phyloP scores from a whole-genome alignment of 768 basidiomycete species.

The Rhodosporidiobolus sp. region DNA sequence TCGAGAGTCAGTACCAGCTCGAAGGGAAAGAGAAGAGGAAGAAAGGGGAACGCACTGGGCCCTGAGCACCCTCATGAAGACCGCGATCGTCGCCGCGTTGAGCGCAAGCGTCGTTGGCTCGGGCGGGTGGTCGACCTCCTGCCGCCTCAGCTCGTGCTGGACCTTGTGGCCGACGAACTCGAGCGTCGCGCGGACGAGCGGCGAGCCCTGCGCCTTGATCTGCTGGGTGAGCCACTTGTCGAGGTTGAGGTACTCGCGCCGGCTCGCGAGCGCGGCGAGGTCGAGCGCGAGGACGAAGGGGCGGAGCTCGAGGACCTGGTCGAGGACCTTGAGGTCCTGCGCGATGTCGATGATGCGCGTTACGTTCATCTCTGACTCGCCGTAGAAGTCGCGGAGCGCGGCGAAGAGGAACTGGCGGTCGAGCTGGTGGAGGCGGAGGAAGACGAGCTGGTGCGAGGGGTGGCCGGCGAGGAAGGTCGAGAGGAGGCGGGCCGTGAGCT shows the following conservation, averaged over 20 bases:
- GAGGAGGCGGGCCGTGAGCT: constrained; percentile 78
- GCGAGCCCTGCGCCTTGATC: constrained; percentile 72
- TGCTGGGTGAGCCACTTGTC: constrained; percentile 96
- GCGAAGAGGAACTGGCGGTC: constrained; percentile 78
- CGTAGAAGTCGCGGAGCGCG: constrained; percentile 87
- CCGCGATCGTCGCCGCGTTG: constrained; percentile 82
- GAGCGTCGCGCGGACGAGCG: constrained; percentile 82
- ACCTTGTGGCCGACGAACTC: constrained; percentile 89
- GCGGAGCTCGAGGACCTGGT: constrained; percentile 73
- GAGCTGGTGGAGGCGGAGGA: constrained; percentile 93
- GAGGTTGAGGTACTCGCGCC: constrained; percentile 87
- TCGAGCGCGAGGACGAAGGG: constrained; percentile 77
- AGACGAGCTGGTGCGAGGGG: constrained; percentile 92
- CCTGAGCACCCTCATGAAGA: constrained; percentile 84
- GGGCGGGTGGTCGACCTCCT: constrained; percentile 59
- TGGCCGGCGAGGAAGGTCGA: constrained; percentile 87
- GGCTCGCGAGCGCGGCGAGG: constrained; percentile 86
- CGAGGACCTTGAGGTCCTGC: constrained; percentile 92
- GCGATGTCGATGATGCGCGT: constrained; percentile 92
- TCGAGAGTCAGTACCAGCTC: constrained; percentile 7
- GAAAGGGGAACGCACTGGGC: constrained; percentile 59
- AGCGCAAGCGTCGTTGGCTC: constrained; percentile 81
- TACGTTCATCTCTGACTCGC: constrained; percentile 86
- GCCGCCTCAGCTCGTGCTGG: constrained; percentile 78
- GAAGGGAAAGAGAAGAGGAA: constrained; percentile 4